These are phyloP conservation scores for Lasiodiplodia sp. DNA, from an alignment of 2,329 filamentous ascomycete species.

Conservation along the genomic window DNA sequence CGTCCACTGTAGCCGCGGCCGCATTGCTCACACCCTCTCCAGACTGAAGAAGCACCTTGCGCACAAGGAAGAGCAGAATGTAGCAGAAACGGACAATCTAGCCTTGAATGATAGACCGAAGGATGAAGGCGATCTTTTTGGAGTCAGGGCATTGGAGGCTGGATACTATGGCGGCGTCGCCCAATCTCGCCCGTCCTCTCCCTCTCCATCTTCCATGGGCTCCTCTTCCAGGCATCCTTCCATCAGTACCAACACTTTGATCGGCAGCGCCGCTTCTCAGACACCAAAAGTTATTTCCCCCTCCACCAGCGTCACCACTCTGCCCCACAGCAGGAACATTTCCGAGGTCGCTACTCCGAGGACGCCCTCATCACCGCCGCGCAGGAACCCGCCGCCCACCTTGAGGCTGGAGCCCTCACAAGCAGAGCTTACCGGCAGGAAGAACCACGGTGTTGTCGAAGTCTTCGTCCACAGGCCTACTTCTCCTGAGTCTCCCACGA, in stretches of 20 bases:
- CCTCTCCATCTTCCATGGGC: conserved; percentile 39
- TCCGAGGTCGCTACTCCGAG: conserved; percentile 34
- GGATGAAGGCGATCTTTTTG: conserved; percentile 50
- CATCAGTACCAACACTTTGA: conserved; percentile 45
- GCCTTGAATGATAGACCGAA: conserved; percentile 46
- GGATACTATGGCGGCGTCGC: conserved; percentile 51
- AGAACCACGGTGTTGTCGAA: conserved; percentile 45
- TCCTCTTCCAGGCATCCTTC: conserved; percentile 35
- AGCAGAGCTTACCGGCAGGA: conserved; percentile 46
- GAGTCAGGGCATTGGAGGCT: conserved; percentile 50
- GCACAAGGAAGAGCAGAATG: conserved; percentile 37
- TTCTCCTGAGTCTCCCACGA: conserved; percentile 36
- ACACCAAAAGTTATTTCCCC: conserved; percentile 42
- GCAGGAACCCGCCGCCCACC: conserved; percentile 30
- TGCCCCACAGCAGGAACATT: conserved; percentile 36
- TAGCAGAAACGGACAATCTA: conserved; percentile 43
- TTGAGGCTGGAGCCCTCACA: conserved; percentile 45
- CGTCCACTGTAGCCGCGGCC: neutral
- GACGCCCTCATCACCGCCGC: conserved; percentile 34
- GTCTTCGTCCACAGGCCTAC: conserved; percentile 45
- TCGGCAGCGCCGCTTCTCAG: conserved; percentile 42
- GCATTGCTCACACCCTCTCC: neutral
- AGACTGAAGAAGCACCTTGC: conserved; percentile 42
- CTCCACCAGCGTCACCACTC: conserved; percentile 43
- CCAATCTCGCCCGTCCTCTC: conserved; percentile 48